Base-by-base conservation (phyloP, 805 yeast genomes). In the Zygoascus flipseniorum region DNA sequence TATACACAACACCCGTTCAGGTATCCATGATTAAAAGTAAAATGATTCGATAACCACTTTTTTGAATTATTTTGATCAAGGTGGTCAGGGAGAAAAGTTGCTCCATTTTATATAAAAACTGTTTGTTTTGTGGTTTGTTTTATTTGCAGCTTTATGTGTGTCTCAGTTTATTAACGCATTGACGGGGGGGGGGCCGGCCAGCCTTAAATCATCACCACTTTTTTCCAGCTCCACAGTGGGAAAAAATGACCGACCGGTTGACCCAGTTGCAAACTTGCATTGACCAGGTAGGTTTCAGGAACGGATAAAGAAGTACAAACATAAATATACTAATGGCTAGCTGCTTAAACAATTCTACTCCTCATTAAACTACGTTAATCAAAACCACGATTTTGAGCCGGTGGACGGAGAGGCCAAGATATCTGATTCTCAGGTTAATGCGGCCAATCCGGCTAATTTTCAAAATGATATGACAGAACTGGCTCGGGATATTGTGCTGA, bases 231-330 rank as follows among this genome's bases (percentile, higher is more conserved):
- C 8, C 39, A 35, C 13, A 35, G 16, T 35, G 16, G 8, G 8
- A 5, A 13, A n/a, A 26, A 84, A 51, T 86, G 95, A 76, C 95
- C 0, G 98, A 90, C 69, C 75, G 97, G 64, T 73, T 90, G 39
- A 88, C 97, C 1, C 98, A 90, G 66, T 76, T 90, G 23, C 98
- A 90, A 63, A 77, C 86, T 46, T 88, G 97, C 61, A 73, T 90
- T 39, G 98, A 90, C 67, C 89, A 80, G 65, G 72, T 70, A 67
- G 13, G 69, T 64, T n/a, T 43, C 23, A 14, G 28, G 28, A 23
- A 23, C 28, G 6, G 28, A 23, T n/a, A 44, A 44, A 11, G 16
- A 28, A 16, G 13, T 3, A 39, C 31, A 28, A 41, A 28, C 10
- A 8, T 35, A 68, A 6, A 23, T 23, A 6, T 23, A 35, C 39